Base-by-base conservation (phyloP, 73 alveolate genomes). In the Paramecium tetraurelia region DNA sequence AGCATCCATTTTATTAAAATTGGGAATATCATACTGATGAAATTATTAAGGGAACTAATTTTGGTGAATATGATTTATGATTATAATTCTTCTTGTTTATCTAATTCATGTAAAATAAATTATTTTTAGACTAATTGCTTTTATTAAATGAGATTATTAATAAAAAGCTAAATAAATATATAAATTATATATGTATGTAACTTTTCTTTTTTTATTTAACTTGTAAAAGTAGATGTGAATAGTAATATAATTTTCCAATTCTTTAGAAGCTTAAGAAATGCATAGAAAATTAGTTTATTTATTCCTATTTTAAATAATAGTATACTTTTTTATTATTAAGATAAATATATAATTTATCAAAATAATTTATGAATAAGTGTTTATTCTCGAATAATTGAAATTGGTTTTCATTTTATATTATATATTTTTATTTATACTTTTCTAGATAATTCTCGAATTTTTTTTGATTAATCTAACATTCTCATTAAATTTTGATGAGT, bases 1-100 rank as follows among this genome's bases (percentile, higher is more conserved):
- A 38, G 31, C 40, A 72, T 18, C 59, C 57, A 36, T 72, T 29
- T 18, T 72, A 72, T 38, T 38, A 72, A 18, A 33, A 35, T 35
- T 72, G 86, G 86, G 86, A 72, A 16, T 72, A 36, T 36, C 86
- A 72, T n/a, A 72, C 40, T 72, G 63, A 33, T 29, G 40, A 22
- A 22, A 36, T 72, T 14, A 14, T 72, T 6, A 43, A 31, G 35
- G 86, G 86, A 29, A 16, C 27, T 36, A 20, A 2, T 11, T 35
- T 72, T 36, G 63, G 63, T 33, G 63, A 72, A 38, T 72, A 36
- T 72, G 86, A 72, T 72, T 72, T 72, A 38, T 72, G 86, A 72
- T 63, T 53, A 53, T 53, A 53, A 53, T 53, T 53, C 20, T 53
- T 53, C 69, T 53, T 53, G 20, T 53, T 53, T 53, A 18, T 18